Conservation (phyloP, 164 flowering plant genomes). For the Saururus chinensis region DNA sequence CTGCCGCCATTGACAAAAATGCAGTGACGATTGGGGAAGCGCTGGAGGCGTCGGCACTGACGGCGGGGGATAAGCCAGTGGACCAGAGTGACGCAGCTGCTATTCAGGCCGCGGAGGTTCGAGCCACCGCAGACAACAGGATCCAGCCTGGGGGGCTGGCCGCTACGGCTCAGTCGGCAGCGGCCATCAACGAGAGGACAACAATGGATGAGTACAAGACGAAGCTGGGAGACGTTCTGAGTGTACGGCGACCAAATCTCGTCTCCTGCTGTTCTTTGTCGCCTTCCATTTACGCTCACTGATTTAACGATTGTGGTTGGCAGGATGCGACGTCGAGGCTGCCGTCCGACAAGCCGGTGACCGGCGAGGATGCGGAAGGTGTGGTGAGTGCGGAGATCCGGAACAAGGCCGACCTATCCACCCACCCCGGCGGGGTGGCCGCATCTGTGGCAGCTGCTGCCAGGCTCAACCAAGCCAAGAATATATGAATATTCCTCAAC, state of each 20-base stretch:
- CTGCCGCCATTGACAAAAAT: not conserved
- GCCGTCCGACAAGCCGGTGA: conserved; percentile 42
- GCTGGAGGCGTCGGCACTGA: conserved; percentile 51
- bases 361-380: conserved; percentile 50
- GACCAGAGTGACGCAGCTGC: conserved; percentile 61
- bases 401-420: conserved; percentile 42
- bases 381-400: conserved; percentile 52
- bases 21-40: conserved; percentile 62
- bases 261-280: no score
- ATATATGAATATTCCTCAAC: no score
- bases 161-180: conserved; percentile 52
- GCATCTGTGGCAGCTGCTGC: conserved; percentile 63
- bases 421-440: no score
- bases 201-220: conserved; percentile 25
- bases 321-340: conserved; percentile 40
- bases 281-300: no score
- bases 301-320: no score
- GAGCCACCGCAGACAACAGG: conserved; percentile 41
- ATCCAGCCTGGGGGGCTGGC: conserved; percentile 48
- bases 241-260: no score
- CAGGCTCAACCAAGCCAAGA: conserved; percentile 26
- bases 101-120: conserved; percentile 53
- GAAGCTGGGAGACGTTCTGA: conserved; percentile 37
- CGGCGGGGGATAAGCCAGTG: conserved; percentile 47
- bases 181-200: conserved; percentile 30